Base-by-base conservation (phyloP, 805 yeast species). In the Maudiozyma saulgeensis region DNA sequence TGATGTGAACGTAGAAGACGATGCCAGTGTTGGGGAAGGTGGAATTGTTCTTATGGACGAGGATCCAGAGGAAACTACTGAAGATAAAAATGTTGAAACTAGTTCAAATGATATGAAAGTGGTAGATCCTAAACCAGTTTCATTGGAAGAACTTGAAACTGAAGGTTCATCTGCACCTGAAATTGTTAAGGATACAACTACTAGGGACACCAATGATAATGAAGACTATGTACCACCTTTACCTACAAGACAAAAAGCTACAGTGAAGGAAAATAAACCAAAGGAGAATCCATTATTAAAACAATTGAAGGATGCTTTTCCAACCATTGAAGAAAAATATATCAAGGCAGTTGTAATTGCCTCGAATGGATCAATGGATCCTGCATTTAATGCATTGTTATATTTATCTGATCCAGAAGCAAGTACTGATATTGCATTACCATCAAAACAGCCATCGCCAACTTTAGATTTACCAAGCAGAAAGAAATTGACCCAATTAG, bases 301-400 rank as follows among this genome's bases (percentile, higher is more conserved):
- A 45, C 82, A 87, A 41, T 73, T 91, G 53, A 73, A 75, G 57
- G 96, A 87, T 21, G 97, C 97, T 0, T 91, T 91, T 65, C 98
- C 99, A 1, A 69, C 72, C 16, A 67, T 81, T 23, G 96, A 88
- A 41, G 84, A 77, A 31, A 78, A 80, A 53, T 78, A 81, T 57
- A 73, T 87, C 53, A 79, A 81, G 48, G 89, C 95, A 28, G 82
- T 87, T 1, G 71, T 90, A 49, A 86, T 93, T 62, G 98, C 98
- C 2, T 80, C 95, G 18, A 79, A 76, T 44, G 96, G 95, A 28
- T 73, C 77, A 44, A 64, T 87, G 42, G 96, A 88, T 57, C 82
- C 86, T 1, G 95, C 96, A 1, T 91, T 91, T 71, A 85, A 84
- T 64, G 97, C 96, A 0, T 71, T 90, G 58, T 71, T 91, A 51